These are phyloP conservation scores for Rhizopus arrhizus DNA, from an alignment of 371 early-diverging fungal species.

Conservation along the genomic window DNA sequence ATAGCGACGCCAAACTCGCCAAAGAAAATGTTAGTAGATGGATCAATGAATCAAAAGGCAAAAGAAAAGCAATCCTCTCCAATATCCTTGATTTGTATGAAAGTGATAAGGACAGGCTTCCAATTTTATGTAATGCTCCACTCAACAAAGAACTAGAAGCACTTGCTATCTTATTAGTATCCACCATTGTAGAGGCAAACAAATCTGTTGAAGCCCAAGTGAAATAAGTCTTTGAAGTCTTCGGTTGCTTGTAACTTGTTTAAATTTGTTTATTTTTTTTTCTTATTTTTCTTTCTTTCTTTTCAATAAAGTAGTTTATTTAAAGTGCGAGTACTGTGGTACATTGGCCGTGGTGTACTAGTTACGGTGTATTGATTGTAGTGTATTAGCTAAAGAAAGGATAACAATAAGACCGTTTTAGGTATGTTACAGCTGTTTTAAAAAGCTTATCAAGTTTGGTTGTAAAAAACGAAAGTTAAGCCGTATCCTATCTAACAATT, in stretches of 20 bases:
- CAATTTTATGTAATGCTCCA: conserved; percentile 3
- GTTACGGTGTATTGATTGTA: conserved; percentile 12
- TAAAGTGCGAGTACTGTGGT: conserved; percentile 15
- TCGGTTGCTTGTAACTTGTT: conserved; percentile 11
- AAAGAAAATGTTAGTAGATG: conserved; percentile 8
- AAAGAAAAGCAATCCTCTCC: conserved; percentile 7
- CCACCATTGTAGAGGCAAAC: conserved; percentile 13
- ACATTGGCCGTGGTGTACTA: conserved; percentile 10
- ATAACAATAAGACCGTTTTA: conserved; percentile 10
- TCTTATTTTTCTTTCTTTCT: conserved; percentile 1
- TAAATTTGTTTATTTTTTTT: conserved; percentile 6
- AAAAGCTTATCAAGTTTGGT: conserved; percentile 2
- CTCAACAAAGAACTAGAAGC: conserved; percentile 9
- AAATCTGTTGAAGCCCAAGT: conserved; percentile 14
- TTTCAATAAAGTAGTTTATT: conserved; percentile 14
- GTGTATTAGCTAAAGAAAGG: conserved; percentile 13
- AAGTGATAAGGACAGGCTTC: conserved; percentile 6
- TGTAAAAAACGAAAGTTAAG: conserved; percentile 1
- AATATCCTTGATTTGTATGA: conserved; percentile 7
- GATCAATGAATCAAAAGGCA: conserved; percentile 7
- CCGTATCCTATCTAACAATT: conserved; percentile 3
- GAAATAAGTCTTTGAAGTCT: conserved; percentile 14
- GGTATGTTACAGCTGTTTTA: conserved; percentile 4
- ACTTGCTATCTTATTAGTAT: conserved; percentile 6
- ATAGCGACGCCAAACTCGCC: conserved; percentile 13